Evolutionary conservation across 2,329 filamentous ascomycete genomes (phyloP).

Genomic region (Penicillium thymicola): DNA sequence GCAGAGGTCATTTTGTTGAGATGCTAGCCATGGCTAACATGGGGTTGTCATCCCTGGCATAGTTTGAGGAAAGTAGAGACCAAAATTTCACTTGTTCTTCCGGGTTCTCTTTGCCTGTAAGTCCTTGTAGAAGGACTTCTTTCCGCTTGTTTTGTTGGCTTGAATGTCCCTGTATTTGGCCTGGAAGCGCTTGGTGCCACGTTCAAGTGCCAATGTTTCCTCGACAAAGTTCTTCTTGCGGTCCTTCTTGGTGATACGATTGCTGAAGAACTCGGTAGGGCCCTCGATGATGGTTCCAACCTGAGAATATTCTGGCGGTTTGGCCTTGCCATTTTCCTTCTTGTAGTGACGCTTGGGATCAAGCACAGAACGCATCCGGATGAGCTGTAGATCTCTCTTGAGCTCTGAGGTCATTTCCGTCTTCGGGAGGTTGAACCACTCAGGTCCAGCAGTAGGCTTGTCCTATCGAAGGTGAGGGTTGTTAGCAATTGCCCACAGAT

Average conservation of each 20-base stretch:
- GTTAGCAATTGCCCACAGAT: slow-evolving; percentile 26
- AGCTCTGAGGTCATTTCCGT: slow-evolving; percentile 81
- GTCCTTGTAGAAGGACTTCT: slow-evolving; percentile 84
- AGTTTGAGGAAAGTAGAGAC: background rate
- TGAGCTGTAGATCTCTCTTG: slow-evolving; percentile 82
- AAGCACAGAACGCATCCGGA: slow-evolving; percentile 83
- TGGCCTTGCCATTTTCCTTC: slow-evolving; percentile 70
- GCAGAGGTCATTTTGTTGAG: background rate
- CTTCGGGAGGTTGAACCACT: slow-evolving; percentile 85
- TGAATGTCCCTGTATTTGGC: slow-evolving; percentile 86
- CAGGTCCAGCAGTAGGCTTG: slow-evolving; percentile 67
- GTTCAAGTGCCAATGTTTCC: slow-evolving; percentile 70
- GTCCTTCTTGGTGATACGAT: slow-evolving; percentile 79
- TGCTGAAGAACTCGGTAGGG: slow-evolving; percentile 80
- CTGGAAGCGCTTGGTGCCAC: slow-evolving; percentile 69
- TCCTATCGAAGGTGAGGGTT: slow-evolving; percentile 35
- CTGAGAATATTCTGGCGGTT: slow-evolving; percentile 78
- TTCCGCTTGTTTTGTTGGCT: slow-evolving; percentile 75
- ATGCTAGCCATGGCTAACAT: too few species aligned
- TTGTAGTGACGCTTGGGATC: slow-evolving; percentile 90
- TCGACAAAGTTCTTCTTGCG: slow-evolving; percentile 83
- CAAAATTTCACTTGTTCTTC: slow-evolving; percentile 23
- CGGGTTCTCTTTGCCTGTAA: slow-evolving; percentile 58
- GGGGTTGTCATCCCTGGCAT: background rate
- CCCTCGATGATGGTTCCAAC: slow-evolving; percentile 86